Evolutionary conservation across 2,329 filamentous ascomycete genomes (phyloP), one percentile per base, ranked within the genome.

Genomic region (Hymenoscyphus albidus): DNA sequence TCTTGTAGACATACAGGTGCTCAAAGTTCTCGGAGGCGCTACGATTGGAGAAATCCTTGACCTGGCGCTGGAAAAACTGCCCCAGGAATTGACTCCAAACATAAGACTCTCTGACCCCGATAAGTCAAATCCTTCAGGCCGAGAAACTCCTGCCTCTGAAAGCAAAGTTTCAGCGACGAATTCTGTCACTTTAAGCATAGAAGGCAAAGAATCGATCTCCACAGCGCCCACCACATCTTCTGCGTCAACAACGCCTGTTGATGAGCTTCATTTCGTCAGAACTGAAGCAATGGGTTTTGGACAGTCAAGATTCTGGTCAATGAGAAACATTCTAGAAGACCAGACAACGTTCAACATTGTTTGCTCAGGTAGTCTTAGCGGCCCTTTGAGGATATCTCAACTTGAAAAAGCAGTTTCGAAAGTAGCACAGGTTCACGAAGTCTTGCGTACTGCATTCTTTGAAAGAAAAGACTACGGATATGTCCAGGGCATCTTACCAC

Each of bases 1-100:
- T 0, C 65, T 78, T 0, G 71, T 78, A 0, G 78, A 83, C 57
- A 75, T 84, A 0, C 78, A 80, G 0, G 77, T 83, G 1, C 72
- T 83, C 2, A 80, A 80, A 64, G 75, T 84, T 44, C 67, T 82
- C 3, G 74, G 77, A 9, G 78, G 77, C 7, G 69, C 22, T 9
- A 42, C 61, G n/a, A 32, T 62, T 13, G 14, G 31, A 10, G 61
- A 62, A 14, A 22, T 62, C 16, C 31, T 44, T 18, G 38, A 44
- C 12, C n/a, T 42, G 22, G 61, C 61, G n/a, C 38, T 44, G 12
- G 54, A 58, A n/a, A 62, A 62, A 38, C 27, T 62, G 10, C 61
- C 61, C n/a, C 32, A 14, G 12, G 38, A 51, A 13, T 39, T 62
- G n/a, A 31, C 58, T 62, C n/a, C 54, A 16, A 27, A 18, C 13